A percentile compares a stretch with the other conserved stretches of the same genome.
phyloP scores from a whole-genome alignment of 2,329 filamentous ascomycete species.

The Phaeophleospora eucalypticola region DNA sequence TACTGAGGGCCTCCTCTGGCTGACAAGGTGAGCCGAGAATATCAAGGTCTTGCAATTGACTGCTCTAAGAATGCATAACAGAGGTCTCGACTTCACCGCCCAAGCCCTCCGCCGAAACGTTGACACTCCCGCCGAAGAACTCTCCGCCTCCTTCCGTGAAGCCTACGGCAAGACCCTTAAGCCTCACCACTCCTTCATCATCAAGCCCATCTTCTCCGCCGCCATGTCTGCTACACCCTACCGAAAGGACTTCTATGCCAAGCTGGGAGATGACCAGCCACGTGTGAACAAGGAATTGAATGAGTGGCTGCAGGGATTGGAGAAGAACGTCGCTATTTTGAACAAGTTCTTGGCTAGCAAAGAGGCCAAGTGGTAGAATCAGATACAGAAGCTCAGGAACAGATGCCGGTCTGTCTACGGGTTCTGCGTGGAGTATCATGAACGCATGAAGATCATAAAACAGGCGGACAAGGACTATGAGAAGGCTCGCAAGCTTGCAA shows the following conservation, averaged over 20 bases:
- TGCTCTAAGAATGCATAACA: conserved; percentile 36
- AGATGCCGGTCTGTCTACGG: too few species aligned
- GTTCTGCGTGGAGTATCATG: too few species aligned
- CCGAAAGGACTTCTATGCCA: conserved; percentile 86
- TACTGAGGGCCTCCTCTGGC: conserved; percentile 86
- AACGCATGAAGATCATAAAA: too few species aligned
- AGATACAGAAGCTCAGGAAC: background rate
- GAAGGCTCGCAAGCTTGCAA: too few species aligned
- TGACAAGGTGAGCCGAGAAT: conserved; percentile 63
- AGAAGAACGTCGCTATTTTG: conserved; percentile 74
- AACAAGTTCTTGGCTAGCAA: conserved; percentile 57
- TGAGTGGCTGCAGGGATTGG: conserved; percentile 70
- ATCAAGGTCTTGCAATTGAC: background rate
- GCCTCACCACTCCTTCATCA: conserved; percentile 80
- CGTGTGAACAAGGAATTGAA: conserved; percentile 63
- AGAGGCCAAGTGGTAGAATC: conserved; percentile 39
- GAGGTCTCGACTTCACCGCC: conserved; percentile 89
- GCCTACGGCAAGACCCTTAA: conserved; percentile 87
- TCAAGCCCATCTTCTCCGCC: conserved; percentile 88
- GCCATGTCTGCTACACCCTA: conserved; percentile 93
- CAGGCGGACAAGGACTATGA: too few species aligned
- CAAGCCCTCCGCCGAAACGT: conserved; percentile 77
- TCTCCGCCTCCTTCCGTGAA: conserved; percentile 77
- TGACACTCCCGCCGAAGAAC: conserved; percentile 64
- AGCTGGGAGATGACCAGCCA: conserved; percentile 65